phyloP scores from a whole-genome alignment of 192 early-diverging fungal species.

The Umbelopsis isabellina region DNA sequence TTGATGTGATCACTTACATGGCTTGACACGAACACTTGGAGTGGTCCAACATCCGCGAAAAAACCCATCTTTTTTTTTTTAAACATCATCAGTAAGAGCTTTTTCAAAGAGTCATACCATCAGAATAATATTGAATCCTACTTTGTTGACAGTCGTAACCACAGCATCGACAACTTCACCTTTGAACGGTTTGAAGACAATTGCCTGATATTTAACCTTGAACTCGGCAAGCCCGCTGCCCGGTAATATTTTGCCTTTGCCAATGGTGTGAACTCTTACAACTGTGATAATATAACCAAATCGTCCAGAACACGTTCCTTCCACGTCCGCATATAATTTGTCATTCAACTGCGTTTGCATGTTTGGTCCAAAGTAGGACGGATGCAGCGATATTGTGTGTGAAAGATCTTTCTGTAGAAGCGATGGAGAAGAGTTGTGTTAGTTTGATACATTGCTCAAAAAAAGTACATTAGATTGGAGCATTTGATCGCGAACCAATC shows the following conservation, averaged over 20 bases:
- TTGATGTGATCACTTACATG: conserved; percentile 51
- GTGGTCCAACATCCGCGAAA: conserved; percentile 92
- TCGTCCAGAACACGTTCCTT: conserved; percentile 91
- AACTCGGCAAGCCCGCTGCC: conserved; percentile 91
- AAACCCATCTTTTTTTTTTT: conserved; percentile 82
- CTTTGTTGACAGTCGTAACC: conserved; percentile 88
- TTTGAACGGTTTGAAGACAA: conserved; percentile 97
- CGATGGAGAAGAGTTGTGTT: not conserved
- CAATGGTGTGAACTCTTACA: conserved; percentile 75
- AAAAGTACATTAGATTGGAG: not conserved
- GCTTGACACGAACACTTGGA: conserved; percentile 88
- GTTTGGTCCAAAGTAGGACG: conserved; percentile 87
- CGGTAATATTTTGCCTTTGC: conserved; percentile 82
- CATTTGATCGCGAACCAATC: not conserved
- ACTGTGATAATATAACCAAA: conserved; percentile 94
- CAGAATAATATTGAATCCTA: conserved; percentile 32
- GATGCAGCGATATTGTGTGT: conserved; percentile 94
- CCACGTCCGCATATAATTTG: conserved; percentile 91
- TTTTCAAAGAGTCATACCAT: not conserved
- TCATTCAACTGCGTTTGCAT: conserved; percentile 75
- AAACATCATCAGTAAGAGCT: not conserved
- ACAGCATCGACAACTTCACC: conserved; percentile 95
- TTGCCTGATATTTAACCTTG: conserved; percentile 85
- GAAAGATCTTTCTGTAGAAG: conserved; percentile 72
- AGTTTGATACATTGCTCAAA: not conserved